phyloP scores from a whole-genome alignment of 257 asterid species.

The Solanum piurae region DNA sequence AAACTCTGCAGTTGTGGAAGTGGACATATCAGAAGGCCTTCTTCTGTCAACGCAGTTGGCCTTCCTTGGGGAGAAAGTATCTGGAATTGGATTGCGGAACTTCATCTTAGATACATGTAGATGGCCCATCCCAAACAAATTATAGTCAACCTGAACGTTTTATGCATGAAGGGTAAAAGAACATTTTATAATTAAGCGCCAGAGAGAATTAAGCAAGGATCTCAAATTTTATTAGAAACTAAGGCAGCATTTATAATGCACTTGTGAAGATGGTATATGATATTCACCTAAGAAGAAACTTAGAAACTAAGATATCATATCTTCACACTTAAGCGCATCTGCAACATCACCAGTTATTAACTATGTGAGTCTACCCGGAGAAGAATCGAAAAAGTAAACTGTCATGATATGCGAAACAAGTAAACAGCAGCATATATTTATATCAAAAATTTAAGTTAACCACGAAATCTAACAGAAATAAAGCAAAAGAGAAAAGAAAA shows the following conservation, averaged over 20 bases:
- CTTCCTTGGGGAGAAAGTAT: conserved; percentile 31
- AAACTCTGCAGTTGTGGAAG: conserved; percentile 18
- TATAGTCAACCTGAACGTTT: conserved; percentile 71
- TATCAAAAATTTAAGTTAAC: background rate
- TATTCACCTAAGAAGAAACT: background rate
- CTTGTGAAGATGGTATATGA: background rate
- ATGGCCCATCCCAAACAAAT: conserved; percentile 93
- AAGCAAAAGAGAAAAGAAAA: background rate
- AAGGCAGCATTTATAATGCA: background rate
- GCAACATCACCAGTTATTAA: background rate
- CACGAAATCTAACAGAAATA: background rate
- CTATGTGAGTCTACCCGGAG: background rate
- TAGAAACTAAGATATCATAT: background rate
- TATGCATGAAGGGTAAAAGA: background rate
- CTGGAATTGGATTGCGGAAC: conserved; percentile 87
- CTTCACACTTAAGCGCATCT: background rate
- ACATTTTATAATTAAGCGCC: background rate
- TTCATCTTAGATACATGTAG: conserved; percentile 69
- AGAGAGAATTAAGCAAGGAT: background rate
- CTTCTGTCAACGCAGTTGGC: conserved; percentile 16
- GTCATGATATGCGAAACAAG: background rate
- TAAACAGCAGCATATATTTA: background rate
- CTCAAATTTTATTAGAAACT: background rate
- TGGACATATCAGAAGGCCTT: conserved; percentile 18
- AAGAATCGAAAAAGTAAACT: background rate